phyloP scores from a whole-genome alignment of 23 red algal species.

The Gracilaria gracilis region DNA sequence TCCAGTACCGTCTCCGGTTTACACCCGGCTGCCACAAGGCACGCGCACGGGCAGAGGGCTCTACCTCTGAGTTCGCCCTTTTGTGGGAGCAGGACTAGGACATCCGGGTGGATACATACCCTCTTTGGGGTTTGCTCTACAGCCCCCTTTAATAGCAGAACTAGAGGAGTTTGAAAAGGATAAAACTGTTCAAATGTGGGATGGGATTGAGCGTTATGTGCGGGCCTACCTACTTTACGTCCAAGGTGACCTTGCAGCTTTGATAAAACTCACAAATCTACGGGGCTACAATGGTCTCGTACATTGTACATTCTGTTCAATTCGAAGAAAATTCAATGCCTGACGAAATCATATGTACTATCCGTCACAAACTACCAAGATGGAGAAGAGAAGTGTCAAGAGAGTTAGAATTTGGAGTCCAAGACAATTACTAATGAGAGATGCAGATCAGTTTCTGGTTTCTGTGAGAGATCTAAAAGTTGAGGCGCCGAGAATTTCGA shows the following conservation, averaged over 20 bases:
- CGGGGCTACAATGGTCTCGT: not conserved
- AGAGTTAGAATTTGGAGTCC: not conserved
- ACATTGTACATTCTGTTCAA: not conserved
- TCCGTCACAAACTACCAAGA: not conserved
- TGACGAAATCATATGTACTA: not conserved
- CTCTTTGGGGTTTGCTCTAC: too few relatives aligned
- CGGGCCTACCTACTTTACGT: not conserved
- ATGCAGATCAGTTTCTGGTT: not conserved
- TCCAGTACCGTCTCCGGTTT: too few relatives aligned
- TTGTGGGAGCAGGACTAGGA: too few relatives aligned
- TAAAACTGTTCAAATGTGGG: not conserved
- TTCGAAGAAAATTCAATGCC: not conserved
- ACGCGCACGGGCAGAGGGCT: too few relatives aligned
- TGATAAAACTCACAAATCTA: not conserved
- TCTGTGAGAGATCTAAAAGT: not conserved
- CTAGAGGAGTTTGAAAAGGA: too few relatives aligned
- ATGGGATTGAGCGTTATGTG: not conserved
- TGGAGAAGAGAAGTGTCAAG: not conserved
- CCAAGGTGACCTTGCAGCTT: not conserved
- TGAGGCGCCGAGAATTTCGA: not conserved
- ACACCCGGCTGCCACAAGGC: too few relatives aligned
- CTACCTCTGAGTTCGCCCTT: too few relatives aligned
- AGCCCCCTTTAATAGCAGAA: too few relatives aligned
- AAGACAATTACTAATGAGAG: not conserved
- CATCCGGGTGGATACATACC: too few relatives aligned